phyloP scores from a whole-genome alignment of 2,329 filamentous ascomycete genomes.

The Claviceps fusiformis region DNA sequence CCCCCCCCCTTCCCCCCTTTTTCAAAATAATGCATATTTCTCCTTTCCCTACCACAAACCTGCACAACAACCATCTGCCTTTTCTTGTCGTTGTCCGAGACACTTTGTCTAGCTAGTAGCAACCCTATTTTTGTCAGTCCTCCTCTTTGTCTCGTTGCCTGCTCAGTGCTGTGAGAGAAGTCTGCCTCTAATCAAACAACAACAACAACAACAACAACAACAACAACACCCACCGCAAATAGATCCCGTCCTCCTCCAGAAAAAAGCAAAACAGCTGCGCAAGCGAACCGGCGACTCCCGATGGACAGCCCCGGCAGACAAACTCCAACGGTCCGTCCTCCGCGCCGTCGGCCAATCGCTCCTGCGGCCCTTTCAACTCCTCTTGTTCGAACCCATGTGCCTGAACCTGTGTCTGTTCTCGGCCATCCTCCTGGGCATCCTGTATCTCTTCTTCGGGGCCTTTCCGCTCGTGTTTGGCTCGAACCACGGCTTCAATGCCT shows the following conservation, averaged over 20 bases:
- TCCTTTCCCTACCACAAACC: background rate
- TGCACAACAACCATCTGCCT: background rate
- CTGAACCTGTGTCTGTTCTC: constrained; percentile 70
- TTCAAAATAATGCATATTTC: background rate
- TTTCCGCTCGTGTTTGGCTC: constrained; percentile 67
- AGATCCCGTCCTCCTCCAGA: constrained; percentile 56
- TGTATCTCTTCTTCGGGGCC: constrained; percentile 86
- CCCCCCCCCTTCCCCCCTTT: background rate
- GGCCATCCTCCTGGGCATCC: constrained; percentile 70
- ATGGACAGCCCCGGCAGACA: constrained; percentile 69
- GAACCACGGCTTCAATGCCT: constrained; percentile 64
- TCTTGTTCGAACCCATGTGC: constrained; percentile 75
- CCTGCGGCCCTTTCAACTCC: constrained; percentile 62
- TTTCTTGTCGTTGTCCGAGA: background rate
- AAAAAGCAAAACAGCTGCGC: constrained; percentile 57
- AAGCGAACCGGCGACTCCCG: constrained; percentile 64
- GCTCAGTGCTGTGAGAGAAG: no score
- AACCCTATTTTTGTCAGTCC: background rate
- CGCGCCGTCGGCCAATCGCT: constrained; percentile 46
- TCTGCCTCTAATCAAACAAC: no score
- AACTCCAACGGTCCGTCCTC: constrained; percentile 51
- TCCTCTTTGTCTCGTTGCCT: no score
- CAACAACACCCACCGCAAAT: background rate
- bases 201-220: no score
- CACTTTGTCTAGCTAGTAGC: background rate